phyloP scores from a whole-genome alignment of 768 basidiomycete species.

The Tulasnella calospora region DNA sequence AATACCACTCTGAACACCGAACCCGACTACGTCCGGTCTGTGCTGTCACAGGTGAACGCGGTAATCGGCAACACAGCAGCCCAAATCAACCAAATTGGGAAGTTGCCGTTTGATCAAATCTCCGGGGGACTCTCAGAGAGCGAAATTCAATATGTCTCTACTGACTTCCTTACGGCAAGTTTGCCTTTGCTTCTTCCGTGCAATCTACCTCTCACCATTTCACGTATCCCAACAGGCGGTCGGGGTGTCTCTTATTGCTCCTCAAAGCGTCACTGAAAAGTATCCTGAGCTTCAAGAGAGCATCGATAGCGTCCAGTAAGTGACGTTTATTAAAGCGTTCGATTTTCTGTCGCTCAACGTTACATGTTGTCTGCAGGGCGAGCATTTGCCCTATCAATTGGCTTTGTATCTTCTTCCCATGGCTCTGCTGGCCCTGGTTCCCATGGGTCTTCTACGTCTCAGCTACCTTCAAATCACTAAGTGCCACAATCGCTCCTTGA shows the following conservation, averaged over 20 bases:
- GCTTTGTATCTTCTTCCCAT: background rate
- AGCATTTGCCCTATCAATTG: background rate
- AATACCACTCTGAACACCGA: background rate
- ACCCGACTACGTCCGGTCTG: background rate
- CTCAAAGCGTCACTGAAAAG: background rate
- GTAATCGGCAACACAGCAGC: background rate
- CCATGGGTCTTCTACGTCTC: background rate
- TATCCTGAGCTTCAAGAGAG: background rate
- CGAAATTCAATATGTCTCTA: background rate
- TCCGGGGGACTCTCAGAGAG: background rate
- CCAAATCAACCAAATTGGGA: background rate
- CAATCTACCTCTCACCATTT: background rate
- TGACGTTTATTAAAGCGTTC: background rate
- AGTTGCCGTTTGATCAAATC: background rate
- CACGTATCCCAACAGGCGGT: background rate
- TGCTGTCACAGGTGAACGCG: background rate
- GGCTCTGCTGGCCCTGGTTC: background rate
- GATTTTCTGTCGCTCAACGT: too few species aligned
- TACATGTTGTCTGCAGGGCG: background rate
- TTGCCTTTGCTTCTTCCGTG: background rate
- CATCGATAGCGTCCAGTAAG: background rate
- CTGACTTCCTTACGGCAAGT: background rate
- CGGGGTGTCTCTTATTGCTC: background rate
- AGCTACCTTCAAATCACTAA: background rate
- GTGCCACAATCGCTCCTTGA: background rate